These are phyloP conservation scores for Penicillium pulvis DNA, from an alignment of 495 filamentous ascomycete species.

Conservation along the genomic window DNA sequence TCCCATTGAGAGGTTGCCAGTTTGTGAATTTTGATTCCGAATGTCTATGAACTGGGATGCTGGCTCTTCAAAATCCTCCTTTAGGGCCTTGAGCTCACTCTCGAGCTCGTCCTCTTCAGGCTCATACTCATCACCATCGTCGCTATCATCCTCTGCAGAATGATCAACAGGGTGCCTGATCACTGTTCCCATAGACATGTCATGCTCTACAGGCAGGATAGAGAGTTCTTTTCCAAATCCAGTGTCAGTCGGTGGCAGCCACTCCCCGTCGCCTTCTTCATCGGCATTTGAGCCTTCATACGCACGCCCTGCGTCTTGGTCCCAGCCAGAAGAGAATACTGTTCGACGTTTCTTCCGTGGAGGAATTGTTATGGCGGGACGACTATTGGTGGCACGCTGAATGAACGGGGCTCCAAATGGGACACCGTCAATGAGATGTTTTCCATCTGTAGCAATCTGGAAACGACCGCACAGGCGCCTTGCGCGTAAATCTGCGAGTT, in stretches of 20 bases:
- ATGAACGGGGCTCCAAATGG: slow-evolving; percentile 79
- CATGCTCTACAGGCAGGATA: slow-evolving; percentile 27
- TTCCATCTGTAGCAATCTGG: slow-evolving; percentile 80
- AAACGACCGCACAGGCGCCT: slow-evolving; percentile 76
- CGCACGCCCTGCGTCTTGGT: slow-evolving; percentile 18
- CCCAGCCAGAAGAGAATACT: slow-evolving; percentile 37
- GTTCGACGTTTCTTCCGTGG: slow-evolving; percentile 71
- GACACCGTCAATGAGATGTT: slow-evolving; percentile 85
- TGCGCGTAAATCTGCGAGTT: slow-evolving; percentile 70
- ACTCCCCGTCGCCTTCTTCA: slow-evolving; percentile 42
- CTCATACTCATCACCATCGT: slow-evolving; percentile 25
- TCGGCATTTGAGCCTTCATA: slow-evolving; percentile 6
- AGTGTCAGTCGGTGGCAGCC: slow-evolving; percentile 30
- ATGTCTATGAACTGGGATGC: slow-evolving; percentile 26
- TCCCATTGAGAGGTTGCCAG: slow-evolving; percentile 12
- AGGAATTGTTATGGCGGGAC: slow-evolving; percentile 74
- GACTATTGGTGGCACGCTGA: slow-evolving; percentile 49
- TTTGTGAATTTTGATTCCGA: slow-evolving; percentile 16
- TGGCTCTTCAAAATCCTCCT: slow-evolving; percentile 42
- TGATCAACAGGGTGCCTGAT: slow-evolving; percentile 41
- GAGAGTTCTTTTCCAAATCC: slow-evolving; percentile 32
- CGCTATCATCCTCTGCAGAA: slow-evolving; percentile 36
- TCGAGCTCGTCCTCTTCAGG: slow-evolving; percentile 34
- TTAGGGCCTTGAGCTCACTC: slow-evolving; percentile 46
- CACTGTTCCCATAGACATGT: slow-evolving; percentile 44